Evolutionary conservation across 2,329 filamentous ascomycete genomes (phyloP).

Genomic region (Colletotrichum neosansevieriae): DNA sequence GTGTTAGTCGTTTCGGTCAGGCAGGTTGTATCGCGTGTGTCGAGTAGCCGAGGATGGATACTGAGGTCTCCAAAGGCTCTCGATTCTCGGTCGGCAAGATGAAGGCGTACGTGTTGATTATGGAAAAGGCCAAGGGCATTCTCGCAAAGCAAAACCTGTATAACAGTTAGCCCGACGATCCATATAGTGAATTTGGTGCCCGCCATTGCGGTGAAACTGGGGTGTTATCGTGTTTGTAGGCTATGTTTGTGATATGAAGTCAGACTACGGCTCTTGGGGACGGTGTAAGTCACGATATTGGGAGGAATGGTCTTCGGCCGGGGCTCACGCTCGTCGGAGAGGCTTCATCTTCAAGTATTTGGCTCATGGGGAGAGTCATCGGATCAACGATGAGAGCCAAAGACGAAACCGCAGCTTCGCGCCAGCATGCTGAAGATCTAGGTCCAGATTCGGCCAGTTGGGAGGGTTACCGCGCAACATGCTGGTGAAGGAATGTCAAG

Average conservation of each 20-base stretch:
- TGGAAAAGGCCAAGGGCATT: conserved; percentile 32
- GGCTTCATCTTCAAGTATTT: conserved; percentile 23
- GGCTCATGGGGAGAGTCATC: conserved; percentile 2
- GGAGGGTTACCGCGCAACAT: conserved; percentile 39
- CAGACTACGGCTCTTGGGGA: not conserved
- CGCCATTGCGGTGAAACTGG: conserved; percentile 31
- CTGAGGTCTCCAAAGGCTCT: conserved; percentile 27
- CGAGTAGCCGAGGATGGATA: conserved; percentile 30
- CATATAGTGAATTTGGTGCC: conserved; percentile 15
- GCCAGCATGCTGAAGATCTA: not conserved
- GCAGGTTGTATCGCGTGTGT: conserved; percentile 29
- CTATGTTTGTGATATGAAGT: not conserved
- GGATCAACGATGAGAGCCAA: conserved; percentile 13
- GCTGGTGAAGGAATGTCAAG: conserved; percentile 24
- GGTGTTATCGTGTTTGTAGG: conserved; percentile 21
- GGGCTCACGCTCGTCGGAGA: not conserved
- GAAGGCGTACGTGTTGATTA: conserved; percentile 37
- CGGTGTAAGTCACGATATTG: conserved; percentile 7
- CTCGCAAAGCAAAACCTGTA: conserved; percentile 37
- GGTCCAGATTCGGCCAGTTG: conserved; percentile 15
- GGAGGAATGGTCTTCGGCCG: not conserved
- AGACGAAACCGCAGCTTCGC: not conserved
- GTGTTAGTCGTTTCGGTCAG: conserved; percentile 34
- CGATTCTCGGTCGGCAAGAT: conserved; percentile 32
- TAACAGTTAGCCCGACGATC: conserved; percentile 37